Evolutionary conservation across 768 basidiomycete genomes (phyloP), one percentile per base, ranked within the genome.

Genomic region (Auricularia auricula-judae): DNA sequence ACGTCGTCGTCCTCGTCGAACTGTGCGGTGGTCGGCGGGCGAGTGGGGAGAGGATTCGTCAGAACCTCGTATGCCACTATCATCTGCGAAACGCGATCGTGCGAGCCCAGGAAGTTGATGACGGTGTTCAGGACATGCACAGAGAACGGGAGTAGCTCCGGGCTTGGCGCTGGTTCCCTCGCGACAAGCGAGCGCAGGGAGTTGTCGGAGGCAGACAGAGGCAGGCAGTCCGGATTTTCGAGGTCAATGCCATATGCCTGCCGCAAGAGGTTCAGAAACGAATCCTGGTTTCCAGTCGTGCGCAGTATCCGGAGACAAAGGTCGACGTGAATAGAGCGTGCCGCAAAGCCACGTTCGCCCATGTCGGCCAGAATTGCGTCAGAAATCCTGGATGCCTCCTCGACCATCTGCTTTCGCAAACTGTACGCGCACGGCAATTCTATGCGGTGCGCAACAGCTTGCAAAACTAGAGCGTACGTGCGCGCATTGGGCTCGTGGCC

Each of bases 61-160:
- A 91, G 82, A 35, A 88, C 84, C 68, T 92, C 91, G 70, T 91
- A 93, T 1, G 86, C 80, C 69, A 85, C 83, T 4, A 92, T 81
- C 71, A 93, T 80, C 68, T 82, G 85, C 3, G 87, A 84, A 44
- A 88, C 73, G 63, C 85, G 75, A 12, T 83, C 81, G 18, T 79
- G 69, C 8, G 80, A 80, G 14, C 89, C 89, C 8, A 91, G 80
- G 69, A 86, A 79, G 65, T 90, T 87, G 67, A 93, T 75, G 58
- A 84, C 83, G 18, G 85, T 87, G 73, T 91, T 90, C 47, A 93
- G 82, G 1, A 87, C 83, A 21, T 82, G 72, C 5, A 84, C 86
- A 16, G 87, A 84, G 68, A 88, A 81, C 3, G 79, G 80, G 21
- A 81, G 78, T 10, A 39, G n/a, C 35, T 39, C 61, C 8, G 61